Evolutionary conservation across 768 basidiomycete species (phyloP).

Genomic region (Tubosaeta sp.): DNA sequence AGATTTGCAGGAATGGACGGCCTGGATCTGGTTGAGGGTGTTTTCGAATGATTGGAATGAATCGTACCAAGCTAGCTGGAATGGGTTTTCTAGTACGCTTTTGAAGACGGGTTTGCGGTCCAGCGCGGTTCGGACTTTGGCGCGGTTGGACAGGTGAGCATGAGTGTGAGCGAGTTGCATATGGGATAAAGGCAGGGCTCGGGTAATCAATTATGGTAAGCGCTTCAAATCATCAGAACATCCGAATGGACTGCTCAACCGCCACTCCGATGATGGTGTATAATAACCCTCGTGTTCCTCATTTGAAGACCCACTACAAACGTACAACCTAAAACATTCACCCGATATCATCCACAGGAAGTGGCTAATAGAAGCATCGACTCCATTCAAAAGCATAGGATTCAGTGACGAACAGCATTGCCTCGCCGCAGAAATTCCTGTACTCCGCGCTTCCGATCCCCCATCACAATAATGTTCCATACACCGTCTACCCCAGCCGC

Average conservation of each 20-base stretch:
- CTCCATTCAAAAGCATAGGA: conserved; percentile 3
- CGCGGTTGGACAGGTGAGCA: conserved; percentile 61
- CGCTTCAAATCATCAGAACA: background rate
- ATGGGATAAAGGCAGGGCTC: conserved; percentile 26
- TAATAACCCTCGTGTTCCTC: background rate
- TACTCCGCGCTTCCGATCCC: background rate
- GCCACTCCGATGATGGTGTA: background rate
- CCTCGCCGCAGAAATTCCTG: conserved; percentile 3
- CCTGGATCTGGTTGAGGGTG: conserved; percentile 36
- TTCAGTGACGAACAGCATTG: background rate
- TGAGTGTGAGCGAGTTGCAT: conserved; percentile 46
- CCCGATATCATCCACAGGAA: conserved; percentile 11
- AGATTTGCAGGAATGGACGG: conserved; percentile 57
- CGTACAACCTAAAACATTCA: background rate
- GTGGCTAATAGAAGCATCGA: background rate
- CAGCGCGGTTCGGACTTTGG: conserved; percentile 36
- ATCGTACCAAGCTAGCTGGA: conserved; percentile 60
- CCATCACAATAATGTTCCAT: conserved; percentile 6
- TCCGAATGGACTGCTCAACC: background rate
- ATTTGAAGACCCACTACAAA: background rate
- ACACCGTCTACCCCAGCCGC: background rate
- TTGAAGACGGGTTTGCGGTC: conserved; percentile 69
- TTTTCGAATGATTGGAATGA: conserved; percentile 2
- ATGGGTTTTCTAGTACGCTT: conserved; percentile 68
- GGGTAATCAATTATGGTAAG: background rate